Base-by-base conservation (phyloP, 805 yeast genomes). In the Saturnispora sanitii region DNA sequence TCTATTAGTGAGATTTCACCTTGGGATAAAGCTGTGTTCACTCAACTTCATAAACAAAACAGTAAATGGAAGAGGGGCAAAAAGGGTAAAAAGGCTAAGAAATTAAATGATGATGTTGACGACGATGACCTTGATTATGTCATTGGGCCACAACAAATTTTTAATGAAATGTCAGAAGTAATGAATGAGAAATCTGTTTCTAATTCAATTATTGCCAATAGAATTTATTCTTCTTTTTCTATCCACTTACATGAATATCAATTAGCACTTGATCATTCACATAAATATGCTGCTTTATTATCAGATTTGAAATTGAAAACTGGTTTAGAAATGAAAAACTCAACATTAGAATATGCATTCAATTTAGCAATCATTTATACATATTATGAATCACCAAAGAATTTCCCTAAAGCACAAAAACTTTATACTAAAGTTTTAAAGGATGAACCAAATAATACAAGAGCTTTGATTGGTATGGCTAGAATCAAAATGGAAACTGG, bases 351-450 rank as follows among this genome's bases (percentile, higher is more conserved):
- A 38, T 61, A 84, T 18, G 65, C 81, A 7, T 69, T 86, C 28
- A 67, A 74, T 19, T 65, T 84, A 41, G 97, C 92, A 0, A 72
- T 78, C 1, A 70, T 82, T 1, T 84, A 87, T 54, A 83, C 94
- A 0, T 81, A 84, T 54, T 73, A 79, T 53, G 95, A 90, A 56
- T 82, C 96, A 0, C 98, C 97, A 9, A 86, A 86, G 58, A 83
- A 90, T 59, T 85, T 75, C 53, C 67, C 73, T 2, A 67, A 79
- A 20, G 97, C 98, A 0, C 54, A 81, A 22, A 75, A 74, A 37
- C 58, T 87, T 13, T 92, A 81, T 57, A 81, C 82, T 28, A 62
- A 66, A 19, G 75, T 87, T 3, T 64, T 85, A 20, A 47, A 45
- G 15, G 52, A 51, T 3, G 64, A 61, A 43, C 62, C 64, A 0